Evolutionary conservation across 2,329 filamentous ascomycete genomes (phyloP), one percentile per base, ranked within the genome.

Genomic region (Akanthomyces dipterigenus): DNA sequence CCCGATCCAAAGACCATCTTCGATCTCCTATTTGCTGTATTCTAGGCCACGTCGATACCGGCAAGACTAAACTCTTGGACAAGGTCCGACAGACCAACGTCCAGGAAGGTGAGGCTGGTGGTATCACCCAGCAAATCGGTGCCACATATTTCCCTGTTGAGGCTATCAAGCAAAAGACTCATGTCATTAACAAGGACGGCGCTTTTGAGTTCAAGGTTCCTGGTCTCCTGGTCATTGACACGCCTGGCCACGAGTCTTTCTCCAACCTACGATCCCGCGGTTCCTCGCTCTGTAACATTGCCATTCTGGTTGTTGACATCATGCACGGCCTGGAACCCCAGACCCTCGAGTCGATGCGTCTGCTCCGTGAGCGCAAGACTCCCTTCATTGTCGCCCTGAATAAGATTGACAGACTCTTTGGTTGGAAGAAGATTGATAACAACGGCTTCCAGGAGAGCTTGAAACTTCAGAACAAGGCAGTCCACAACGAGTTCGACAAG

Each of bases 1-100:
- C 93, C 54, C 86, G 92, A 64, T 98, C 93, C 24, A 92, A 90
- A 76, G 93, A 99, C 73, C 88, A 99, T 76, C 85, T 99, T 61
- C 91, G 95, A 62, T 98, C 95, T 45, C 95, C 95, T 58, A 99
- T 99, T 77, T 98, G 95, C 83, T 98, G 93, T 88, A 99, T 99
- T 84, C 86, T 99, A 66, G 95, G 95, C 70, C 95, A 99, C 85
- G 95, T 99, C 85, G 95, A 99, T 87, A 99, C 96, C 50, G 95
- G 95, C 75, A 99, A 99, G 81, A 99, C 95, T n/a, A 99, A 98
- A 80, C 82, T 99, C 65, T 84, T 99, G 62, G 95, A 99, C 82
- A 99, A 99, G 81, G 91, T 99, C 71, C 90, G 95, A 71, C 92
- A 97, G 76, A 98, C 95, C 62, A 98, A 99, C 72, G 95, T 99